A percentile compares a stretch with the other conserved stretches of the same genome.
These are phyloP conservation scores for Pythium aphanidermatum DNA, from an alignment of 352 stramenopile genomes.

Conservation along the genomic window DNA sequence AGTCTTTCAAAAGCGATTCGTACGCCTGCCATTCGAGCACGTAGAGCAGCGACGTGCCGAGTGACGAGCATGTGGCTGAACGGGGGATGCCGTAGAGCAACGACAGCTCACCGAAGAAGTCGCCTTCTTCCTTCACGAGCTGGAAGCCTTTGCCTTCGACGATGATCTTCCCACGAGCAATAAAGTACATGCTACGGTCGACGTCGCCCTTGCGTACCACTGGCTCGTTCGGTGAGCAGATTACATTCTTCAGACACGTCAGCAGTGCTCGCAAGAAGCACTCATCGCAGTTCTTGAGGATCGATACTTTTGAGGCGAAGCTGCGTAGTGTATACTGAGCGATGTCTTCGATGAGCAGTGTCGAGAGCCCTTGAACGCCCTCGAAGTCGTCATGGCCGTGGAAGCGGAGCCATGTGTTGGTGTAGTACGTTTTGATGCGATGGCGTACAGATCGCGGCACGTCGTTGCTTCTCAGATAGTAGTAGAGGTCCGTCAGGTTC, in stretches of 20 bases:
- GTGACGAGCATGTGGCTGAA: conserved; percentile 59
- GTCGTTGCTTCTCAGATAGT: conserved; percentile 53
- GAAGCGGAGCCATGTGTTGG: conserved; percentile 63
- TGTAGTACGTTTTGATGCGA: conserved; percentile 55
- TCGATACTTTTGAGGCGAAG: conserved; percentile 52
- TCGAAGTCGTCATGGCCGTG: conserved; percentile 56
- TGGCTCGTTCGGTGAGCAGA: conserved; percentile 49
- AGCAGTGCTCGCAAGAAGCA: conserved; percentile 56
- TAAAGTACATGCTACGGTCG: conserved; percentile 73
- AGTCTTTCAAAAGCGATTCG: conserved; percentile 58
- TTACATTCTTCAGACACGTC: conserved; percentile 57
- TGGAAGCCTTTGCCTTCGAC: conserved; percentile 58
- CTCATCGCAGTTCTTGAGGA: conserved; percentile 63
- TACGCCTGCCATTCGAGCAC: conserved; percentile 75
- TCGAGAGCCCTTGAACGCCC: conserved; percentile 48
- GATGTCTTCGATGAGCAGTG: conserved; percentile 59
- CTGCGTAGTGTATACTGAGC: conserved; percentile 55
- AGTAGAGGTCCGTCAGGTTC: conserved; percentile 53
- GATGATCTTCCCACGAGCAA: conserved; percentile 51
- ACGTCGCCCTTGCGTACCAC: conserved; percentile 67
- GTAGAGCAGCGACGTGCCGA: conserved; percentile 67
- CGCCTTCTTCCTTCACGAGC: conserved; percentile 68
- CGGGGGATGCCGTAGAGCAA: conserved; percentile 72
- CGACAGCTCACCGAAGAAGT: conserved; percentile 73
- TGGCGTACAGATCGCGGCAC: conserved; percentile 42